phyloP scores from a whole-genome alignment of 106 monocot genomes.

The Apostasia shenzhenica region DNA sequence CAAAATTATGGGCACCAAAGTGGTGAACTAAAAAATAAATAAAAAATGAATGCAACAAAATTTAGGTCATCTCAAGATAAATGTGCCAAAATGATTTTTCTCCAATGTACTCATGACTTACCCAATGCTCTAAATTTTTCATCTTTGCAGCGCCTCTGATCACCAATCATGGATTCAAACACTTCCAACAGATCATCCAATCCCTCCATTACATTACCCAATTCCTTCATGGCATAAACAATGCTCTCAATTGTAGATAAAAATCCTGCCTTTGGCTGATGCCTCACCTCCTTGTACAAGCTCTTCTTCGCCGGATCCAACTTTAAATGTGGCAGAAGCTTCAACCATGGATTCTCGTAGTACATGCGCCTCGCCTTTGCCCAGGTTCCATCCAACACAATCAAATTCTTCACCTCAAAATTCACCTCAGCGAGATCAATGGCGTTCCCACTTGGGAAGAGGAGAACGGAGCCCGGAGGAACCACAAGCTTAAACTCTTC shows the following conservation, averaged over 20 bases:
- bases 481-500: conserved; percentile 58
- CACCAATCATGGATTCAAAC: conserved; percentile 77
- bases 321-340: conserved; percentile 68
- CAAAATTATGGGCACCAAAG: no score
- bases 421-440: conserved; percentile 25
- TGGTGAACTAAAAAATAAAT: no score
- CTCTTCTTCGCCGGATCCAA: conserved; percentile 44
- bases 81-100: no score
- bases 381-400: conserved; percentile 94
- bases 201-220: conserved; percentile 44
- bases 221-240: conserved; percentile 55
- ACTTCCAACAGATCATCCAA: conserved; percentile 64
- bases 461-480: conserved; percentile 53
- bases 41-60: no score
- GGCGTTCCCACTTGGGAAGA: conserved; percentile 54
- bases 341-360: conserved; percentile 89
- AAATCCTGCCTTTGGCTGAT: conserved; percentile 71
- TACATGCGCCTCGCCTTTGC: conserved; percentile 81
- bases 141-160: conserved; percentile 73
- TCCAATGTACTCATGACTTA: not conserved
- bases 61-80: no score
- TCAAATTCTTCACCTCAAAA: conserved; percentile 69
- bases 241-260: conserved; percentile 94
- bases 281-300: conserved; percentile 86
- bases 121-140: conserved; percentile 37